Evolutionary conservation across 2,329 filamentous ascomycete species (phyloP), one percentile per base, ranked within the genome.

Genomic region (Penicillium sp.): DNA sequence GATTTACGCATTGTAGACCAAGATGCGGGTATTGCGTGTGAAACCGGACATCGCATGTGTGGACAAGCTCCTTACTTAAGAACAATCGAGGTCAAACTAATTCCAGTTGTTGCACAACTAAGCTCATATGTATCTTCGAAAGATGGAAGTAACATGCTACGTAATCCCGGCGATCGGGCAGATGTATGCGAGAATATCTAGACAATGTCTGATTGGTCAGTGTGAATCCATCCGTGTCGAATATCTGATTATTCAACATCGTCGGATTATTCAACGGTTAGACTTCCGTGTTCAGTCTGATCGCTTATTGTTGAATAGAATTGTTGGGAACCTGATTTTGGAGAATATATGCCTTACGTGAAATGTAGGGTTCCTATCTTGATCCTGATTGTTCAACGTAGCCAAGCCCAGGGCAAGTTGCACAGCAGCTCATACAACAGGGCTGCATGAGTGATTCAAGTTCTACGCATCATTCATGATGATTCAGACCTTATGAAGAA

Each of bases 171-270:
- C 24, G 5, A 27, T 8, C 24, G 5, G 24, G 4, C 6, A 5
- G 24, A 8, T 27, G 24, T 27, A 5, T 27, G 24, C 24, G 24
- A 27, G 24, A 5, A 27, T 27, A 27, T 5, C 5, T 27, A 29
- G 7, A 3, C 21, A 22, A 14, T n/a, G 18, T 43, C 4, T 36
- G 29, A 53, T 53, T 53, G 44, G 49, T 2, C 5, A 13, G 7
- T 14, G n/a, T 4, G 7, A 1, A 11, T 22, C 29, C 16, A 32
- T 42, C 24, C 2, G 22, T 5, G 14, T 11, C 29, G n/a, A 10
- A 39, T 27, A 13, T 48, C 5, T 11, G 46, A 54, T 54, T 49
- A 54, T 40, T 49, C 45, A 54, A 49, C 39, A 53, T n/a, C 9
- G 24, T 29, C 21, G 2, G 51, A 49, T 53, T 53, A 53, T 14